Base-by-base conservation (phyloP, 164 flowering plant species). In the Amborella trichopoda region DNA sequence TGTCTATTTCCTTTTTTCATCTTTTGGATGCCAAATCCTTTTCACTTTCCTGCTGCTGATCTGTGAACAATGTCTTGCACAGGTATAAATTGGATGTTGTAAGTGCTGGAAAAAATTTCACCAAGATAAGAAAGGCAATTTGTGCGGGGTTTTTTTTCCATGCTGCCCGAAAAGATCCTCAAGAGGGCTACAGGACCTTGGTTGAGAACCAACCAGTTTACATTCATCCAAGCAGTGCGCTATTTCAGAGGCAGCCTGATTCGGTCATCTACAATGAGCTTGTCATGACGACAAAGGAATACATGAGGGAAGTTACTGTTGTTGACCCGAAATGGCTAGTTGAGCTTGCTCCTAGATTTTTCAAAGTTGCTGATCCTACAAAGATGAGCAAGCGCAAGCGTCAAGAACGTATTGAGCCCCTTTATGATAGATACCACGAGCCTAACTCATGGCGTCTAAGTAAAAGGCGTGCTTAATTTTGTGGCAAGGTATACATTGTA, bases 381-480 rank as follows among this genome's bases (percentile, higher is more conserved):
- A 86, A 82, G 56, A 78, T 82, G 86, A 86, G 86, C 67, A 85
- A 82, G 73, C 75, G 88, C 24, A 86, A 82, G 61, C 81, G 89
- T 20, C 95, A 86, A 66, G 93, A 87, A 47, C 81, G 84, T 13
- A 70, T 86, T 43, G 95, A 86, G 44, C 95, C 89, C 0, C 75
- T 86, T 3, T 86, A 86, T 60, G 95, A 86, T 33, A 63, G 95
- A 64, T 82, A 86, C 39, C 91, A 86, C 21, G 91, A 82, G 37
- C 91, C 95, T 19, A 86, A 86, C 55, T 86, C 95, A 10, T 86
- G 95, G 95, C 80, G 91, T 49, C 58, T 82, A 58, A 81, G 88
- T 48, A 85, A 80, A 60, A 66, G 88, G 3, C 76, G 88, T 24
- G 91, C 91, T 44, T 79, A 66, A 67, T 40, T 8, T 38, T 10